These are phyloP conservation scores for Pouteria campechiana DNA, from an alignment of 179 eudicot species.

Conservation along the genomic window DNA sequence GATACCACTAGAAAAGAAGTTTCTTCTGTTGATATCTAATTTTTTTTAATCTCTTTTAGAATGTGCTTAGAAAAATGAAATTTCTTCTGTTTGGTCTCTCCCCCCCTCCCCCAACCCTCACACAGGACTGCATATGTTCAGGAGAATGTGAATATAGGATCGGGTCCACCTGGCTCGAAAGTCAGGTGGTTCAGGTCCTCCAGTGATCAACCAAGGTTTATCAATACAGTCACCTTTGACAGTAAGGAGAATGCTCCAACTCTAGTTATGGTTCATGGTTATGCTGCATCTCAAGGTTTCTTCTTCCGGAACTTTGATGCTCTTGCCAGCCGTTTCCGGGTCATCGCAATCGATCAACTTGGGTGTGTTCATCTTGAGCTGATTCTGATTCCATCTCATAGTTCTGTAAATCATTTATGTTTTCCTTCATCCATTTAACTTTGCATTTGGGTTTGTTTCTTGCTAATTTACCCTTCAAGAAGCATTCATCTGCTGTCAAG, in stretches of 20 bases:
- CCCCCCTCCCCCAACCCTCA: no score
- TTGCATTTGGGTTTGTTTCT: background rate
- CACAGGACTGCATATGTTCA: conserved; percentile 69
- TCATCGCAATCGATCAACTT: conserved; percentile 93
- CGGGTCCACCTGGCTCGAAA: conserved; percentile 93
- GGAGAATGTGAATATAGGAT: conserved; percentile 80
- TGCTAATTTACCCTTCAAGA: background rate
- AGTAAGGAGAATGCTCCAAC: conserved; percentile 66
- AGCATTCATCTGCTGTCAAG: no score
- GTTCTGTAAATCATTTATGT: background rate
- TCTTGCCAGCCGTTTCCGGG: conserved; percentile 60
- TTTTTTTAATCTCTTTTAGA: no score
- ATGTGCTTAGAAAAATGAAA: no score
- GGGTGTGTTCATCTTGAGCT: conserved; percentile 33
- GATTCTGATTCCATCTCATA: background rate
- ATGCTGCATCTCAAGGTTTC: conserved; percentile 96
- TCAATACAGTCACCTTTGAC: conserved; percentile 79
- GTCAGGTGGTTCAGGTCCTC: conserved; percentile 87
- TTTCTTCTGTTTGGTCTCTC: no score
- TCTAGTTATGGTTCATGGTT: conserved; percentile 94
- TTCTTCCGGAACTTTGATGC: conserved; percentile 91
- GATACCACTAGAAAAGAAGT: no score
- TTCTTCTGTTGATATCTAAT: no score
- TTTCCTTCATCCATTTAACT: background rate
- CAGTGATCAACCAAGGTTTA: conserved; percentile 72